Evolutionary conservation across 164 flowering plant species (phyloP).

Genomic region (Kingdonia uniflora): DNA sequence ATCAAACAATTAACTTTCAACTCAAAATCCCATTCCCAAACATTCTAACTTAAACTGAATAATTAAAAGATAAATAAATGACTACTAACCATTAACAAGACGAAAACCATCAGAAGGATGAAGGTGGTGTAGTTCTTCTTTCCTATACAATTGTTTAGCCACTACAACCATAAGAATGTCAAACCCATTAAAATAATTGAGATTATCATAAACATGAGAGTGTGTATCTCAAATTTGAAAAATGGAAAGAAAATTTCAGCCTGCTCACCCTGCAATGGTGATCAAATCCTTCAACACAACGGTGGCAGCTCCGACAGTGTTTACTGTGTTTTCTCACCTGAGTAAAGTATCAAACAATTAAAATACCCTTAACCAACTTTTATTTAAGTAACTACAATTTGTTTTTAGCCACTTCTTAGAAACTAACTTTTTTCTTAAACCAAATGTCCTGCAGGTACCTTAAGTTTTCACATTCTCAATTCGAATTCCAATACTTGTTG

Average conservation of each 20-base stretch:
- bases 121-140: conserved; percentile 85
- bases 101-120: conserved; percentile 71
- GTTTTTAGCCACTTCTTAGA: too few species aligned
- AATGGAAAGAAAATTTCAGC: background rate
- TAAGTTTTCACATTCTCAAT: too few species aligned
- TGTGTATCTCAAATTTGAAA: background rate
- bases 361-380: background rate
- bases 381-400: background rate
- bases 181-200: background rate
- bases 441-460: too few species aligned
- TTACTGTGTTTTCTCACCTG: conserved; percentile 88
- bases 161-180: conserved; percentile 33
- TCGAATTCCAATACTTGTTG: too few species aligned
- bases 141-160: conserved; percentile 95
- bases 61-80: background rate
- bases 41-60: too few species aligned
- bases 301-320: conserved; percentile 89
- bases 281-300: conserved; percentile 97
- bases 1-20: background rate
- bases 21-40: too few species aligned
- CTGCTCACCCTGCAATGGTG: conserved; percentile 91
- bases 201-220: background rate
- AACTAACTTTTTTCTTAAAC: too few species aligned
- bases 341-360: background rate
- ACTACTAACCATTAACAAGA: conserved; percentile 65